A percentile compares a stretch with the other conserved stretches of the same genome.
Evolutionary conservation across 2,329 filamentous ascomycete genomes (phyloP).

Genomic region (Periconia sp.): DNA sequence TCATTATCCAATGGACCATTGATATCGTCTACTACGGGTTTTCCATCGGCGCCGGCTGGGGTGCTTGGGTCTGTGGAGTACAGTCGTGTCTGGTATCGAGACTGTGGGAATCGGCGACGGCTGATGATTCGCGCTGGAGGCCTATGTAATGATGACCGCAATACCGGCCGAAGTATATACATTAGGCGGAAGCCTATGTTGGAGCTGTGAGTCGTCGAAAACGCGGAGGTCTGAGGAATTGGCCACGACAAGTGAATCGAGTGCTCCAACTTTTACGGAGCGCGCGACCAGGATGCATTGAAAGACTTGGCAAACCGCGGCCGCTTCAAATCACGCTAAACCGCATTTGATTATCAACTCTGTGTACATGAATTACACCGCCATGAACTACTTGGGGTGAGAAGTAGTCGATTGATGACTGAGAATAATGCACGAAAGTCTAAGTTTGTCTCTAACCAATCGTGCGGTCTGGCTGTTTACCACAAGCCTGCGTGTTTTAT

Average conservation of each 20-base stretch:
- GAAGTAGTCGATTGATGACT: too few species aligned
- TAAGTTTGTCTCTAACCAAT: too few species aligned
- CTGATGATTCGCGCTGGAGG: constrained; percentile 40
- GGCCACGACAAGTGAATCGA: too few species aligned
- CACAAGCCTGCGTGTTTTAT: too few species aligned
- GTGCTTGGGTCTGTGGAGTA: constrained; percentile 37
- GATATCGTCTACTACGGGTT: constrained; percentile 20
- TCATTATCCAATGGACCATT: constrained; percentile 22
- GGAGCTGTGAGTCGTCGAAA: not conserved
- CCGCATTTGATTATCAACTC: not conserved
- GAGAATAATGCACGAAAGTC: too few species aligned
- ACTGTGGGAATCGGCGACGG: constrained; percentile 37
- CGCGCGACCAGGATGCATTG: not conserved
- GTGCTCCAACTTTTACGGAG: not conserved
- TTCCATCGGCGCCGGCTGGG: constrained; percentile 30
- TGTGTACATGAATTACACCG: too few species aligned
- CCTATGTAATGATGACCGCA: constrained; percentile 43
- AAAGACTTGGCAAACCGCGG: not conserved
- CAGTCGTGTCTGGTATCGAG: constrained; percentile 36
- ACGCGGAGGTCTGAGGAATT: not conserved
- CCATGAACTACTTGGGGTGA: too few species aligned
- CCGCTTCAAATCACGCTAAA: not conserved
- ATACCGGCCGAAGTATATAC: constrained; percentile 37
- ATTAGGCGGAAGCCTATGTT: not conserved
- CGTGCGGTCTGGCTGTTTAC: too few species aligned